phyloP scores from a whole-genome alignment of 2,329 filamentous ascomycete species.

The Clonostachys byssicola region DNA sequence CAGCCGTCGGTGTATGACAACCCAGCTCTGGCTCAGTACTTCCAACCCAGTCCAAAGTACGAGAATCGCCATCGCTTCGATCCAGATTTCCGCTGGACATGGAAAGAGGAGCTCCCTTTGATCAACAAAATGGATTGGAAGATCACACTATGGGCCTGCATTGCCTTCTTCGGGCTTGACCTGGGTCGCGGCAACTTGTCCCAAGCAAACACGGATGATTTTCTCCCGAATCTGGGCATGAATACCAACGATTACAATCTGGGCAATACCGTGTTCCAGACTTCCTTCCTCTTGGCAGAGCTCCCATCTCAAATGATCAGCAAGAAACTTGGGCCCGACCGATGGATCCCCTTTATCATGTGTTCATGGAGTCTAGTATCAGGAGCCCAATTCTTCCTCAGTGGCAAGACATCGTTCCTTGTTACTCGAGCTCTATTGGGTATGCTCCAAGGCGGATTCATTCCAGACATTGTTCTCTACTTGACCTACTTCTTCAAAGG shows the following conservation, averaged over 20 bases:
- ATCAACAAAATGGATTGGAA: constrained; percentile 40
- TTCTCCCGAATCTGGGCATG: constrained; percentile 34
- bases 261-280: constrained; percentile 22
- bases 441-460: constrained; percentile 39
- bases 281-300: constrained; percentile 23
- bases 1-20: constrained; percentile 40
- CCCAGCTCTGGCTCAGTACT: constrained; percentile 29
- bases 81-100: constrained; percentile 26
- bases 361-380: constrained; percentile 50
- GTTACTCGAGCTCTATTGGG: constrained; percentile 30
- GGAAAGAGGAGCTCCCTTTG: constrained; percentile 22
- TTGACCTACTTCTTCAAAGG: constrained; percentile 17
- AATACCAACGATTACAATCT: constrained; percentile 33
- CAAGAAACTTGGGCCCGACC: constrained; percentile 54
- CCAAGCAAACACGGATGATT: constrained; percentile 43
- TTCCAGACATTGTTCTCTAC: constrained; percentile 26
- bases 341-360: constrained; percentile 58
- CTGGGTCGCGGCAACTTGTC: constrained; percentile 41
- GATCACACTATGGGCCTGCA: constrained; percentile 43
- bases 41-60: constrained; percentile 16
- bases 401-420: constrained; percentile 29
- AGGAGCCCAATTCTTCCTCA: constrained; percentile 36
- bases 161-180: constrained; percentile 34
- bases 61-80: constrained; percentile 32
- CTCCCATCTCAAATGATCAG: constrained; percentile 57